These are phyloP conservation scores for Angomonas ambiguus DNA, from an alignment of 208 protist genomes.

Conservation along the genomic window DNA sequence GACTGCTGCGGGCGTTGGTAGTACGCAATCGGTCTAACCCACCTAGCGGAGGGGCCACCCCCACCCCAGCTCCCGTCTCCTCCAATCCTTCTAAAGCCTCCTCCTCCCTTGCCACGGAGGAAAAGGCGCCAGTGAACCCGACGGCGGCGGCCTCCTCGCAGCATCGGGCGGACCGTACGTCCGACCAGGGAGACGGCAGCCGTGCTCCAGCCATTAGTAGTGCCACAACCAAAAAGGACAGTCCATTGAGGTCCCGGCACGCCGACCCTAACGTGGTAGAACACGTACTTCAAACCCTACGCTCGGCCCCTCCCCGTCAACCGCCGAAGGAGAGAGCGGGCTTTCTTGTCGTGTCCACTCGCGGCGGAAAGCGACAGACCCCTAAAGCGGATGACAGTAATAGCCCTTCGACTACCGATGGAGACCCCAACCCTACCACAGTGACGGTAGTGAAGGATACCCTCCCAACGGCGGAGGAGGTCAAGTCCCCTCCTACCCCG, in stretches of 20 bases:
- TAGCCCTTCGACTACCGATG: too few species aligned
- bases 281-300: not conserved
- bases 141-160: not conserved
- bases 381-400: too few species aligned
- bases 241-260: too few species aligned
- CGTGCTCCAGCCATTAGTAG: too few species aligned
- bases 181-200: too few species aligned
- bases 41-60: not conserved
- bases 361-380: not conserved
- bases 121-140: not conserved
- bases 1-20: constrained; percentile 1
- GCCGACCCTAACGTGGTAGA: not conserved
- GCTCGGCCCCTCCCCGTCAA: not conserved
- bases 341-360: not conserved
- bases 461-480: too few species aligned
- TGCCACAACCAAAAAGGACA: too few species aligned
- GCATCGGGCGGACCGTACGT: not conserved
- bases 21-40: not conserved
- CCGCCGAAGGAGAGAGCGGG: not conserved
- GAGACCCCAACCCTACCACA: too few species aligned
- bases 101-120: not conserved
- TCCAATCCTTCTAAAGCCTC: not conserved
- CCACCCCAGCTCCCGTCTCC: not conserved
- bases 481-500: too few species aligned
- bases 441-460: too few species aligned